Conservation (phyloP, 139 green algal species). For the Tetraselmis striata region DNA sequence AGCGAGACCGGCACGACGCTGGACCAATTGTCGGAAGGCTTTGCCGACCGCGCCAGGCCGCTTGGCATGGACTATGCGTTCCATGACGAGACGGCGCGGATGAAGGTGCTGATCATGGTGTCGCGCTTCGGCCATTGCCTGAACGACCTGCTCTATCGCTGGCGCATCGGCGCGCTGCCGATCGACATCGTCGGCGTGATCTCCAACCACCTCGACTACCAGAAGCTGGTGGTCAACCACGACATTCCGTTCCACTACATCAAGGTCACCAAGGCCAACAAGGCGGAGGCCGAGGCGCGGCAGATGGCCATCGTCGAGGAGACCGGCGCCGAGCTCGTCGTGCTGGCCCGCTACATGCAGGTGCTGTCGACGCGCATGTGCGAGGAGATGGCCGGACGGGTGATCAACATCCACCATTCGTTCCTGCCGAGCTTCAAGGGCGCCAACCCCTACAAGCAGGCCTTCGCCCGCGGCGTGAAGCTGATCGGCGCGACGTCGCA, state of each 20-base stretch:
- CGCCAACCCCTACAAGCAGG: slow-evolving; percentile 39
- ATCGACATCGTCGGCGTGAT: slow-evolving; percentile 63
- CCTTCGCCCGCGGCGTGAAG: slow-evolving; percentile 65
- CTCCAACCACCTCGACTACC: slow-evolving; percentile 68
- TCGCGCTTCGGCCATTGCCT: slow-evolving; percentile 65
- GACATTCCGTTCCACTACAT: slow-evolving; percentile 55
- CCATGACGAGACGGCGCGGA: no score
- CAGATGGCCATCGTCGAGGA: slow-evolving; percentile 47
- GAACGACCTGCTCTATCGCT: slow-evolving; percentile 71
- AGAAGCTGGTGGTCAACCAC: slow-evolving; percentile 47
- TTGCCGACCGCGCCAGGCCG: no score
- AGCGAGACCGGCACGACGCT: no score
- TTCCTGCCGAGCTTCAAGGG: slow-evolving; percentile 80
- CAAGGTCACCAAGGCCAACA: slow-evolving; percentile 26
- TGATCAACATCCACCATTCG: slow-evolving; percentile 84
- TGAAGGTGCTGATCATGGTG: slow-evolving; percentile 38
- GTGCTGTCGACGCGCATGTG: slow-evolving; percentile 65
- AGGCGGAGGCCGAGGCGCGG: slow-evolving; percentile 45
- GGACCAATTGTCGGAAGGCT: no score
- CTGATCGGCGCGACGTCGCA: slow-evolving; percentile 79
- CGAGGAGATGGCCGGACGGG: slow-evolving; percentile 46
- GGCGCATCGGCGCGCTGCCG: slow-evolving; percentile 49
- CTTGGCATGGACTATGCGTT: no score
- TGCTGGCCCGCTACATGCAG: slow-evolving; percentile 61
- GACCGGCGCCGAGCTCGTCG: slow-evolving; percentile 52